phyloP scores from a whole-genome alignment of 2,329 filamentous ascomycete species.

The Lizonia empirigonia region DNA sequence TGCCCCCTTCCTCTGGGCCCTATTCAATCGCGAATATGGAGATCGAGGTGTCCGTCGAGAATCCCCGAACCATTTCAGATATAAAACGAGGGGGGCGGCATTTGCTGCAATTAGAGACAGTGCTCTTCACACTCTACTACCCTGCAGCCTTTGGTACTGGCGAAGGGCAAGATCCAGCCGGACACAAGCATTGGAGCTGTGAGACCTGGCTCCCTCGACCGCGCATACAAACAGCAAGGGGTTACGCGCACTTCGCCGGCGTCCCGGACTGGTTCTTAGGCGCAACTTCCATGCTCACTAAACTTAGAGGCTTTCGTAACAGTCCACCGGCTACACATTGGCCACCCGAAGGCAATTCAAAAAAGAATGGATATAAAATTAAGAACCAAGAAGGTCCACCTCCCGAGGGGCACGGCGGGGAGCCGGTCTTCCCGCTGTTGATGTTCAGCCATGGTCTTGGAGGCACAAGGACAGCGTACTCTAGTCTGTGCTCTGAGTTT shows the following conservation, averaged over 20 bases:
- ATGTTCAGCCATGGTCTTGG: conserved; percentile 71
- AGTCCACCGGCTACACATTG: conserved; percentile 62
- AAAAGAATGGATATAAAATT: conserved; percentile 47
- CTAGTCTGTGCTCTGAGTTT: conserved; percentile 67
- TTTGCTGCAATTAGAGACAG: conserved; percentile 61
- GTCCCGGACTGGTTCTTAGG: conserved; percentile 59
- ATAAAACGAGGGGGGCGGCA: conserved; percentile 57
- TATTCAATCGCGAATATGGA: conserved; percentile 59
- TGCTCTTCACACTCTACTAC: conserved; percentile 70
- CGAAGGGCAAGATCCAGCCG: conserved; percentile 47
- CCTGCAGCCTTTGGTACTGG: conserved; percentile 58
- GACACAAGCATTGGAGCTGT: conserved; percentile 55
- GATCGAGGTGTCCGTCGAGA: conserved; percentile 58
- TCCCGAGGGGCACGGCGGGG: conserved; percentile 36
- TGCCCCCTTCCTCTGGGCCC: conserved; percentile 60
- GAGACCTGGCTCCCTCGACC: conserved; percentile 68
- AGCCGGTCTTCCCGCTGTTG: conserved; percentile 64
- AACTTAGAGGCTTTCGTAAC: conserved; percentile 68
- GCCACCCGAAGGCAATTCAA: conserved; percentile 53
- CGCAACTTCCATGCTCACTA: conserved; percentile 66
- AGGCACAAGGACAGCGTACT: conserved; percentile 67
- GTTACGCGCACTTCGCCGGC: conserved; percentile 67
- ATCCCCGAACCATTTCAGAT: conserved; percentile 56
- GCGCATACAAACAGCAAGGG: conserved; percentile 60
- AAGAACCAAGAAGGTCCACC: conserved; percentile 51